Evolutionary conservation across 2,329 filamentous ascomycete genomes (phyloP).

Genomic region (Chaetomium sp.): DNA sequence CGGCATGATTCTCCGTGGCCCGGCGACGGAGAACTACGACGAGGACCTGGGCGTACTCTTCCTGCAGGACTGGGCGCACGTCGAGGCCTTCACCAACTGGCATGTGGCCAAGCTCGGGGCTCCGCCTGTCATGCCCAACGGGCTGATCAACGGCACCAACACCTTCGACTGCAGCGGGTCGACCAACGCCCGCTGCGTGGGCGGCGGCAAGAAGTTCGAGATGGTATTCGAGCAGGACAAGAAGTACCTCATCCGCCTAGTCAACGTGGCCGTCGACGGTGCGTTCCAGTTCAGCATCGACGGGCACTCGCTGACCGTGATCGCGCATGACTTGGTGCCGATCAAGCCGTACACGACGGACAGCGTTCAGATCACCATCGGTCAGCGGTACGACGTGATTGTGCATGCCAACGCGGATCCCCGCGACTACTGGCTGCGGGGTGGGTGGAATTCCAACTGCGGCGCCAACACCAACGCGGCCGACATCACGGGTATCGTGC

Average conservation of each 20-base stretch:
- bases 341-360: conserved; percentile 52
- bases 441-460: conserved; percentile 47
- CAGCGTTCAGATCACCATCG: conserved; percentile 47
- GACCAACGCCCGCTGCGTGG: conserved; percentile 5
- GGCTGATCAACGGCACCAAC: conserved; percentile 50
- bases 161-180: conserved; percentile 19
- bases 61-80: conserved; percentile 54
- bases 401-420: conserved; percentile 43
- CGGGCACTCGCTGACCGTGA: conserved; percentile 59
- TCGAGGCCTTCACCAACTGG: conserved; percentile 6
- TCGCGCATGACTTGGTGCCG: conserved; percentile 61
- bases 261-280: conserved; percentile 51
- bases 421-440: conserved; percentile 53
- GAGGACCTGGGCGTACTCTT: conserved; percentile 52
- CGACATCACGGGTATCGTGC: conserved; percentile 54
- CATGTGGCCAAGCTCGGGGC: conserved; percentile 32
- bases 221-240: conserved; percentile 26
- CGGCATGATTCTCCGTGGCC: conserved; percentile 50
- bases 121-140: conserved; percentile 47
- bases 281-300: conserved; percentile 56
- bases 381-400: conserved; percentile 51
- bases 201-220: conserved; percentile 29
- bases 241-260: conserved; percentile 46
- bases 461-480: conserved; percentile 43
- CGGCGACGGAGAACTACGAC: conserved; percentile 50